Conservation (phyloP, 371 early-diverging fungal species). For the Blastocladiella emersonii region DNA sequence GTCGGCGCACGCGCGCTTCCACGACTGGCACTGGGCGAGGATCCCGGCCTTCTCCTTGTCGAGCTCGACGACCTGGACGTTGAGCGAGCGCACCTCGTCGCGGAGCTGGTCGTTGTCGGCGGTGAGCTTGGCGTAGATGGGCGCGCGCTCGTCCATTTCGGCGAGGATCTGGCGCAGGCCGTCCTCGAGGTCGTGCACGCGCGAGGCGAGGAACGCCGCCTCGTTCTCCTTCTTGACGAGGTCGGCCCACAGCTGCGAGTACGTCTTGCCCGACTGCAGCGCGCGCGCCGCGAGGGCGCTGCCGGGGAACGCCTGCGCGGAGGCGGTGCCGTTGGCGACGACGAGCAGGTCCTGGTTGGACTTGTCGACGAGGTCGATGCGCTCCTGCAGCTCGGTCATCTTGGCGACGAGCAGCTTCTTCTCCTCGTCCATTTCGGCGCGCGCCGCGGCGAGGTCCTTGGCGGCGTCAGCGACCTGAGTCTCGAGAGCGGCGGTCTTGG, state of each 20-base stretch:
- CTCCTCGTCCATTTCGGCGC: neutral
- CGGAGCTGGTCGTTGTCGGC: neutral
- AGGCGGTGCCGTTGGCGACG: neutral
- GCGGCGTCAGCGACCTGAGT: neutral
- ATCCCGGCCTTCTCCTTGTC: neutral
- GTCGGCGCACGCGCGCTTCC: too few relatives aligned
- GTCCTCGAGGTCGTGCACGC: neutral
- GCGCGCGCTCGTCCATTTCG: conserved; percentile 4
- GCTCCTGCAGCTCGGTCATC: neutral
- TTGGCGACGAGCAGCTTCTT: neutral
- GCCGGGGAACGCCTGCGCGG: neutral
- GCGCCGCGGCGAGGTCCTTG: neutral
- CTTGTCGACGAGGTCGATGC: neutral
- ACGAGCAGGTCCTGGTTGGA: neutral
- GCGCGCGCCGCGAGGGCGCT: neutral
- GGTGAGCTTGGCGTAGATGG: neutral
- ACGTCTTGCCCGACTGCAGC: conserved; percentile 1
- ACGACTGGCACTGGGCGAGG: neutral
- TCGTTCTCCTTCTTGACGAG: neutral
- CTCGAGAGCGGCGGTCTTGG: neutral
- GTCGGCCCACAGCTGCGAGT: neutral
- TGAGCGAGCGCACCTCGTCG: neutral
- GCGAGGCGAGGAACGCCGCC: neutral
- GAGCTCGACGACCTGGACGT: neutral
- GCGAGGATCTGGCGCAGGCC: neutral